phyloP scores from a whole-genome alignment of 2,329 filamentous ascomycete genomes.

The Fusarium algeriense region DNA sequence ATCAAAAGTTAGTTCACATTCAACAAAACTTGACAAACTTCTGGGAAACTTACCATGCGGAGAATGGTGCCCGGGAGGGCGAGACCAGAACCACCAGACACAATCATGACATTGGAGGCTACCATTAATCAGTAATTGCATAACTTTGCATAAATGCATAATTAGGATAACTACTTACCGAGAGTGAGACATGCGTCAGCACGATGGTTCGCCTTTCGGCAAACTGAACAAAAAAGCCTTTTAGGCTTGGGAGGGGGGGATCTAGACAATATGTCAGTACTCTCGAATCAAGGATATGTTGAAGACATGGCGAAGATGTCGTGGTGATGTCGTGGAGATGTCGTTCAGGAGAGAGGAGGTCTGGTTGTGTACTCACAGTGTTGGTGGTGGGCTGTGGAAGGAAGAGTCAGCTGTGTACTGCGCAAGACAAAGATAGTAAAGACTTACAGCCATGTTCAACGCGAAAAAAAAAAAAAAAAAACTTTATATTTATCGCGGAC shows the following conservation, averaged over 20 bases:
- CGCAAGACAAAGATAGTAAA: background rate
- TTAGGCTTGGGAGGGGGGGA: rapidly evolving
- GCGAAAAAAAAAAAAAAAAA: background rate
- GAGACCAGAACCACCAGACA: rapidly evolving
- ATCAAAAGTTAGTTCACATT: background rate
- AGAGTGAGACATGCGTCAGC: rapidly evolving
- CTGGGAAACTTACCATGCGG: background rate
- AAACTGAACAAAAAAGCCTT: rapidly evolving
- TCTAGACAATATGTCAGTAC: background rate
- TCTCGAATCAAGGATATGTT: rapidly evolving
- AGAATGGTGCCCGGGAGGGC: rapidly evolving
- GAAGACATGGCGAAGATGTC: background rate
- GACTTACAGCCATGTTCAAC: background rate
- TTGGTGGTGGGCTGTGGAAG: background rate
- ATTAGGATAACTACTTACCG: background rate
- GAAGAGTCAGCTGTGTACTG: background rate
- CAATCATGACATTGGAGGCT: background rate
- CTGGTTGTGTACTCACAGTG: background rate
- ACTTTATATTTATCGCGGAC: background rate
- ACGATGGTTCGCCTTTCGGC: rapidly evolving
- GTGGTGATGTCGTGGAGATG: background rate
- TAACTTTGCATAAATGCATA: too few relatives aligned
- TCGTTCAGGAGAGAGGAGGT: background rate
- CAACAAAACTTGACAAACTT: background rate
- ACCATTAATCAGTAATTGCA: too few relatives aligned